These are phyloP conservation scores for Neurospora crassa DNA, from an alignment of 2,329 filamentous ascomycete genomes.

Conservation along the genomic window DNA sequence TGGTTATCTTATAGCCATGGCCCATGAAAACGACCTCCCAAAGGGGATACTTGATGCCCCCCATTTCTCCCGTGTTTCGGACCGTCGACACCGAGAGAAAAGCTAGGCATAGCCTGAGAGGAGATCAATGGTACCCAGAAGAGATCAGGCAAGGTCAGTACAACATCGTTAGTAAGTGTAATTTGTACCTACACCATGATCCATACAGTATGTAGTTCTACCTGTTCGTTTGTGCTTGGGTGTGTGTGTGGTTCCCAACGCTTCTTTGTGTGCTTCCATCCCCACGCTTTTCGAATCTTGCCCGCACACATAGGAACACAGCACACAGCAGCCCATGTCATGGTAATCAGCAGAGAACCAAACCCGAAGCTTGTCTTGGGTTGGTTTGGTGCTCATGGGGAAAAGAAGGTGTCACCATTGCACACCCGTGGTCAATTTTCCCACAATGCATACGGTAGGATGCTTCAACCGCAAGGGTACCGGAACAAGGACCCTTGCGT, in stretches of 20 bases:
- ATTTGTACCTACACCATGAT: not conserved
- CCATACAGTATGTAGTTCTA: not conserved
- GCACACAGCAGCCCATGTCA: not conserved
- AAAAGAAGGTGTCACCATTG: not conserved
- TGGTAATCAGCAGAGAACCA: not conserved
- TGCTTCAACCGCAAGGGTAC: not conserved
- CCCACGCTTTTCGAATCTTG: not conserved
- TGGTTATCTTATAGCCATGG: slow-evolving; percentile 15
- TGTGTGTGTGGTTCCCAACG: not conserved
- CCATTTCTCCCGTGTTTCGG: slow-evolving; percentile 36
- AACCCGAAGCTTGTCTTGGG: not conserved
- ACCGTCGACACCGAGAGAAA: slow-evolving; percentile 42
- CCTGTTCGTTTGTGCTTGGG: not conserved
- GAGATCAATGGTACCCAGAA: slow-evolving; percentile 2
- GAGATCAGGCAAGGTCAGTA: not conserved
- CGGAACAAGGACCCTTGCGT: not conserved
- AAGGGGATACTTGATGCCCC: slow-evolving; percentile 6
- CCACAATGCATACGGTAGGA: not conserved
- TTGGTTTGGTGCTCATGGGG: not conserved
- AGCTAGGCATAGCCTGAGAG: slow-evolving; percentile 23
- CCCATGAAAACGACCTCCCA: not conserved
- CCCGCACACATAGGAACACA: not conserved
- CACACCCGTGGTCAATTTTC: not conserved
- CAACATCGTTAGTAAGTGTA: not conserved
- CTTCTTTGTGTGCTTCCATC: not conserved